Conservation (phyloP, 345 rosid genomes). For the Populus ilicifolia region DNA sequence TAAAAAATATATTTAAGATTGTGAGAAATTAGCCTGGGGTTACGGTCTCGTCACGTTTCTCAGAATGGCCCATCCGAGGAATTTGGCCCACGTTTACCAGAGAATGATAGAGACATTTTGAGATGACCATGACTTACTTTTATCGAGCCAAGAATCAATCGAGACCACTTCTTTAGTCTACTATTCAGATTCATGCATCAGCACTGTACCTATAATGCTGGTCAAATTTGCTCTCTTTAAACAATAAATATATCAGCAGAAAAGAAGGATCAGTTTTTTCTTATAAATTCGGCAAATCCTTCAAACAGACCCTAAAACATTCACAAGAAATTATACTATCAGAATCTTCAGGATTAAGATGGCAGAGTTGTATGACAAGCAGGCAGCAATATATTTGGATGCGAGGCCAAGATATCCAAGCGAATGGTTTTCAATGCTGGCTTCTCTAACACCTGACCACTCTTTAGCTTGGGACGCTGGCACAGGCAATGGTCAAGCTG, state of each 20-base stretch:
- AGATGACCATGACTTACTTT: background rate
- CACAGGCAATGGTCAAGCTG: conserved; percentile 70
- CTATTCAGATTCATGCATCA: too few species aligned
- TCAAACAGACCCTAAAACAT: background rate
- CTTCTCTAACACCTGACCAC: conserved; percentile 42
- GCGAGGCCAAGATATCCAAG: conserved; percentile 53
- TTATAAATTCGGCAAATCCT: too few species aligned
- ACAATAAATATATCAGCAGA: background rate
- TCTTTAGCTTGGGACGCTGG: conserved; percentile 65
- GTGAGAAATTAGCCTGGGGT: too few species aligned
- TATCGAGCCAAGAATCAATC: background rate
- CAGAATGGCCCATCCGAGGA: too few species aligned
- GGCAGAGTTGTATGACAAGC: conserved; percentile 63
- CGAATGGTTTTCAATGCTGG: conserved; percentile 54
- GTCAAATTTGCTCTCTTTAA: background rate
- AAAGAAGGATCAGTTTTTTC: background rate
- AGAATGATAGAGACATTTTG: too few species aligned
- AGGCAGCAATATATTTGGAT: conserved; percentile 45
- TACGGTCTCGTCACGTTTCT: too few species aligned
- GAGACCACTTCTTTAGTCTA: background rate
- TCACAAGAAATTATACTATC: background rate
- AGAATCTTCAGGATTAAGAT: conserved; percentile 16
- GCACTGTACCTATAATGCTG: background rate
- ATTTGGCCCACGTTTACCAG: too few species aligned
- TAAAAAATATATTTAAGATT: too few species aligned